Percentiles rank a stretch among this genome's conserved stretches.
phyloP scores from a whole-genome alignment of 208 protist species.

The Angomonas desouzai region DNA sequence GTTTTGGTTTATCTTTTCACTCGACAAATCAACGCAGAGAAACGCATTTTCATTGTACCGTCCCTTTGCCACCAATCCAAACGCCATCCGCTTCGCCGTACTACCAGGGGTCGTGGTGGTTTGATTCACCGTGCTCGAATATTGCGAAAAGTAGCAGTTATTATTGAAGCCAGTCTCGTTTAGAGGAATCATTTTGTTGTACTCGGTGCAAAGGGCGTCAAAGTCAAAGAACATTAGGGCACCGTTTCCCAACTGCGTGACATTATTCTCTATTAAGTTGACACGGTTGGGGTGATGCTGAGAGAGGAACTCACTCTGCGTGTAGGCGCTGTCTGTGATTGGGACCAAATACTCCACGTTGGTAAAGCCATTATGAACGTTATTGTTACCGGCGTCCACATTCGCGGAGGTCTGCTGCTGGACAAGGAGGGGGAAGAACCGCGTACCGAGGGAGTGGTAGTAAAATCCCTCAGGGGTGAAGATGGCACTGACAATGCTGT shows the following conservation, averaged over 20 bases:
- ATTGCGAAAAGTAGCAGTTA: not conserved
- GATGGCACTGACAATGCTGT: constrained; percentile 17
- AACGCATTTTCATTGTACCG: constrained; percentile 6
- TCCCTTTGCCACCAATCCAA: not conserved
- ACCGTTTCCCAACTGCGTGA: not conserved
- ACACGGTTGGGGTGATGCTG: not conserved
- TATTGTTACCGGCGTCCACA: not conserved
- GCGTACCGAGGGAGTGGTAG: constrained; percentile 19
- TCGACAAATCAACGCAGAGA: constrained; percentile 2
- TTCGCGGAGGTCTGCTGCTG: not conserved
- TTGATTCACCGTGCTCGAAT: too few species aligned
- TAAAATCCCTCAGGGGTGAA: constrained; percentile 29
- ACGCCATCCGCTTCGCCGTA: not conserved
- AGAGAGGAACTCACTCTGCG: not conserved
- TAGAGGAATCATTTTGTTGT: not conserved
- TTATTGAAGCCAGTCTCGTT: not conserved
- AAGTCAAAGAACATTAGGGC: constrained; percentile 4
- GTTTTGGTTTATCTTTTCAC: not conserved
- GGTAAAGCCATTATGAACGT: not conserved
- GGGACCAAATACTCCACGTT: constrained; percentile 3
- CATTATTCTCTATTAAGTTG: not conserved
- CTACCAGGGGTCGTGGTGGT: too few species aligned
- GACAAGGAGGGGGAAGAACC: not conserved
- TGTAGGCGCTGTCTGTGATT: not conserved
- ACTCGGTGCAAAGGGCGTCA: not conserved